Evolutionary conservation across 768 basidiomycete genomes (phyloP), one percentile per base, ranked within the genome.

Genomic region (Boletus rubroflammeus): DNA sequence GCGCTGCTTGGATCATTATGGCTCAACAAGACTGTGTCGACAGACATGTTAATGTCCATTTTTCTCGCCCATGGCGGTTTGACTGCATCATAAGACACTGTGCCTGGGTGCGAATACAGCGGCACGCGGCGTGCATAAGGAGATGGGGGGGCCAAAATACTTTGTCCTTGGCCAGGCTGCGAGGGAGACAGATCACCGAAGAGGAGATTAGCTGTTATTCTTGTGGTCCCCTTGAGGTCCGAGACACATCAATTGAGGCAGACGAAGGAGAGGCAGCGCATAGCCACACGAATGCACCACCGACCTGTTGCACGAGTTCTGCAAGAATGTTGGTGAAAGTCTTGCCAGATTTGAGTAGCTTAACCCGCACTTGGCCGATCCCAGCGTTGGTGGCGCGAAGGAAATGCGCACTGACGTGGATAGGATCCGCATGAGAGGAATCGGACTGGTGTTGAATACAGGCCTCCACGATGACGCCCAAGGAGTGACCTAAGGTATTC

Each of bases 381-480:
- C 68, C 72, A 5, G 72, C 53, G 8, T 67, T 66, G 0, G 81
- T 75, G 2, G 80, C 67, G 21, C 74, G 73, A 36, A 85, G 71
- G 62, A 76, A 88, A 60, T 86, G 81, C 3, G 81, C 81, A 15
- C 79, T 82, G 46, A 85, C 67, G 63, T 86, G 80, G 41, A 86
- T 71, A 17, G 81, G 81, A 58, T 87, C 84, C 17, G 61, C 67
- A 64, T 85, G 84, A 13, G 60, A 23, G 9, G 79, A 77, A 3
- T 64, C 54, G 1, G 73, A 68, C 65, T 86, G 85, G 52, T 79
- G 67, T 47, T 75, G 71, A 8, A 81, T 73, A 53, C 79, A 82
- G 19, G 84, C 77, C 35, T 85, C 75, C 0, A 87, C 54, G 19
- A 82, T 67, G 40, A 81, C 67, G 0, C 79, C 81, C 15, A 87